A percentile compares a stretch with the other conserved stretches of the same genome.
Evolutionary conservation across 1,284 basidiomycete species (phyloP).

Genomic region (Gomphus bonarii): DNA sequence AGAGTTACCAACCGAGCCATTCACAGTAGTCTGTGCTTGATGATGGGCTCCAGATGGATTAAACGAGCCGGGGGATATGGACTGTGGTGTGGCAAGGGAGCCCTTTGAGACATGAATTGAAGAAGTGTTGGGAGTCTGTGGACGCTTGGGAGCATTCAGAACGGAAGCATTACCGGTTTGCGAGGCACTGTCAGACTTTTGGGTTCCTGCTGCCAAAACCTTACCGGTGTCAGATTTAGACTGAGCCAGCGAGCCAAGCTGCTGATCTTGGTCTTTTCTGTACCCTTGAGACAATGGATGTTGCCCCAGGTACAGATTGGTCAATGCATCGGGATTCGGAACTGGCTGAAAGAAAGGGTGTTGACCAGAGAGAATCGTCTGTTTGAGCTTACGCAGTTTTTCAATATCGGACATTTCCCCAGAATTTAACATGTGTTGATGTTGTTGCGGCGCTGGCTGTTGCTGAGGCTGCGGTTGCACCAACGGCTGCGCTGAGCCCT

Average conservation of each 20-base stretch:
- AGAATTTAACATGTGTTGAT: not conserved
- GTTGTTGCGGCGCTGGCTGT: not conserved
- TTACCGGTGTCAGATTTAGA: not conserved
- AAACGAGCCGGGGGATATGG: not conserved
- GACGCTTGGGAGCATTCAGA: not conserved
- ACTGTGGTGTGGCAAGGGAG: not conserved
- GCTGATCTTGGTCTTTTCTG: not conserved
- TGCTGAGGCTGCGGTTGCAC: not conserved
- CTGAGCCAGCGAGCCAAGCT: not conserved
- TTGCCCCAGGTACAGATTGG: constrained; percentile 49
- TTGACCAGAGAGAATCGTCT: constrained; percentile 56
- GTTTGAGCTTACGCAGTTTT: constrained; percentile 60
- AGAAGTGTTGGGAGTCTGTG: not conserved
- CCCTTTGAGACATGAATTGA: not conserved
- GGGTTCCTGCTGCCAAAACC: not conserved
- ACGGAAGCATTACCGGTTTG: not conserved
- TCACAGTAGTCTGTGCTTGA: not conserved
- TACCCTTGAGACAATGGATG: constrained; percentile 9
- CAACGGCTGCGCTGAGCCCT: not conserved
- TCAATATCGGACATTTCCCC: constrained; percentile 42
- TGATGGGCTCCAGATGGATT: not conserved
- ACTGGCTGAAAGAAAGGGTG: constrained; percentile 56
- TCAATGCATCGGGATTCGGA: constrained; percentile 53
- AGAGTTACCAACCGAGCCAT: not conserved
- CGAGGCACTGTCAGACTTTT: not conserved